These are phyloP conservation scores for Diplodia corticola DNA, from an alignment of 2,329 filamentous ascomycete genomes.

Conservation along the genomic window DNA sequence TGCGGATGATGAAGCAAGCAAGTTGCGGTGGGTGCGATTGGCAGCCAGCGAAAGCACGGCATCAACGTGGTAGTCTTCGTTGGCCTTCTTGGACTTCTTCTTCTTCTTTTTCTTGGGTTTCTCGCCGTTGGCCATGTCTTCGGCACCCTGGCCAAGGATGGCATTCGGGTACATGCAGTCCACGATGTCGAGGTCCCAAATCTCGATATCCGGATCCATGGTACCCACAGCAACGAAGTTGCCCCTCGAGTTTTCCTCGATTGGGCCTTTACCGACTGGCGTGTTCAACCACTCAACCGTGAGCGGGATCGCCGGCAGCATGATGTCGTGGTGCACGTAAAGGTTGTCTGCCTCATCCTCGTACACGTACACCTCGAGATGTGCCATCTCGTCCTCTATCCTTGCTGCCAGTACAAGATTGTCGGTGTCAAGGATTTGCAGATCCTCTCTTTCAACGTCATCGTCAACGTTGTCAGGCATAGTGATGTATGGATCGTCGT, in stretches of 20 bases:
- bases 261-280: constrained; percentile 71
- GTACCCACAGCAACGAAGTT: constrained; percentile 96
- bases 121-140: constrained; percentile 53
- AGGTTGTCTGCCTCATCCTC: constrained; percentile 94
- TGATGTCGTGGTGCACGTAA: constrained; percentile 99
- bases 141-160: constrained; percentile 73
- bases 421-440: constrained; percentile 89
- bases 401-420: constrained; percentile 91
- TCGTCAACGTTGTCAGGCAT: constrained; percentile 71
- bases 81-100: constrained; percentile 85
- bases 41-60: constrained; percentile 87
- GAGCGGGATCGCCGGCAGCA: constrained; percentile 94
- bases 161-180: constrained; percentile 99
- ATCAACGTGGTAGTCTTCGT: constrained; percentile 91
- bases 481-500: constrained; percentile 95
- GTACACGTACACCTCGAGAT: constrained; percentile 96
- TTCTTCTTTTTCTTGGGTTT: constrained; percentile 83
- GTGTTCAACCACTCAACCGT: constrained; percentile 95
- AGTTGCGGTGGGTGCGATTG: constrained; percentile 89
- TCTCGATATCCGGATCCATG: constrained; percentile 97
- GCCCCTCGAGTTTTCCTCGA: constrained; percentile 66
- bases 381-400: constrained; percentile 94
- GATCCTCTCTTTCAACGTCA: constrained; percentile 86
- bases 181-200: constrained; percentile 95
- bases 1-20: constrained; percentile 90